Percentiles rank a stretch among this genome's conserved stretches.
phyloP scores from a whole-genome alignment of 257 asterid genomes.

The Penstemon barbatus region DNA sequence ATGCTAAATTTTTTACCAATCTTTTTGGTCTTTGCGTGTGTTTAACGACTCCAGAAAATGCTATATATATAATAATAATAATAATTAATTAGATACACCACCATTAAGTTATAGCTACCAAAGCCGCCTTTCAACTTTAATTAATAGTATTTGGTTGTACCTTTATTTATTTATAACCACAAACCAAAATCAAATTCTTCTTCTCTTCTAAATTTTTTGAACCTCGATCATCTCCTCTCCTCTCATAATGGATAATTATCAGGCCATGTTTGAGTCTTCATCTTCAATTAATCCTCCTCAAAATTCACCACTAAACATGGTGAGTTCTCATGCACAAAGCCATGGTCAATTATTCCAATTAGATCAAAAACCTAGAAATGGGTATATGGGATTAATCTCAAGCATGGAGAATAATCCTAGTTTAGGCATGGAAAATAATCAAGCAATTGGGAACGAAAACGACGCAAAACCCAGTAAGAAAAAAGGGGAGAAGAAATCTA shows the following conservation, averaged over 20 bases:
- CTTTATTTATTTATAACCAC: conserved; percentile 29
- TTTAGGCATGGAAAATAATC: not conserved
- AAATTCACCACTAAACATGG: conserved; percentile 15
- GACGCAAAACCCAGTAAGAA: conserved; percentile 8
- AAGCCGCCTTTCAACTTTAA: conserved; percentile 43
- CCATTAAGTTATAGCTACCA: conserved; percentile 36
- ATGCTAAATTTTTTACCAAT: conserved; percentile 20
- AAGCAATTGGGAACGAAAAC: not conserved
- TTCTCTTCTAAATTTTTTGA: conserved; percentile 13
- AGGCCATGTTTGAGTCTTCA: conserved; percentile 35
- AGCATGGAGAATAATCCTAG: not conserved
- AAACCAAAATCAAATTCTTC: conserved; percentile 19
- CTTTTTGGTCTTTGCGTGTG: conserved; percentile 44
- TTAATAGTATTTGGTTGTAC: conserved; percentile 13
- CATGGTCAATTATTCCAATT: conserved; percentile 17
- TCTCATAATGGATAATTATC: conserved; percentile 41
- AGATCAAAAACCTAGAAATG: conserved; percentile 14
- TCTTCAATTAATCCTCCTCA: conserved; percentile 29
- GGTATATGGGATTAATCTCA: conserved; percentile 12
- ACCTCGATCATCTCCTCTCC: not conserved
- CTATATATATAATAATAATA: not conserved
- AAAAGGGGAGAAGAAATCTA: conserved; percentile 36
- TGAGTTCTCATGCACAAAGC: conserved; percentile 10
- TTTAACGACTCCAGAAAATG: conserved; percentile 33
- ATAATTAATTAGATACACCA: not conserved